Evolutionary conservation across 129 eudicot genomes (phyloP).

Genomic region (Mikania micrantha): DNA sequence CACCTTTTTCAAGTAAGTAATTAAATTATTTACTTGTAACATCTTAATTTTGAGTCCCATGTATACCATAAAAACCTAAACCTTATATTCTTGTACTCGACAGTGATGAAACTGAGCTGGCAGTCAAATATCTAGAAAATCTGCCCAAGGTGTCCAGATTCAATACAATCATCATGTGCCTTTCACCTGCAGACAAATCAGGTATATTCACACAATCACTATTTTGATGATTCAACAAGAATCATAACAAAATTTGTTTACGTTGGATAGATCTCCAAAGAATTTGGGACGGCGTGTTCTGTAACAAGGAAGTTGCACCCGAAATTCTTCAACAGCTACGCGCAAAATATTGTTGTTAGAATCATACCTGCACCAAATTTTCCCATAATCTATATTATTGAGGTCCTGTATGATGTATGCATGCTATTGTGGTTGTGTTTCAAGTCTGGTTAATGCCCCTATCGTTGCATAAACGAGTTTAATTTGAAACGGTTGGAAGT

Average conservation of each 20-base stretch:
- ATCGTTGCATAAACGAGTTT: background rate
- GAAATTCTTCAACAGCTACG: constrained; percentile 47
- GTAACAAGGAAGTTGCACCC: constrained; percentile 35
- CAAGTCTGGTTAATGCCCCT: background rate
- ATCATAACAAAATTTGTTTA: background rate
- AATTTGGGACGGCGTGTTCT: constrained; percentile 63
- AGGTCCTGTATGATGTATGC: background rate
- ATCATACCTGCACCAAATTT: background rate
- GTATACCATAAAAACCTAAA: background rate
- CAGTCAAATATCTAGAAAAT: constrained; percentile 61
- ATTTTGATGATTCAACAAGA: background rate
- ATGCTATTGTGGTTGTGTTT: background rate
- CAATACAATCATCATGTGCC: constrained; percentile 80
- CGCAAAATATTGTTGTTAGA: constrained; percentile 41
- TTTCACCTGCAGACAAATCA: constrained; percentile 60
- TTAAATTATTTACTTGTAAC: background rate
- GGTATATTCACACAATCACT: constrained; percentile 16
- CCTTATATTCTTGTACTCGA: constrained; percentile 10
- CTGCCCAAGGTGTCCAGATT: constrained; percentile 73
- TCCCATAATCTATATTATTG: background rate
- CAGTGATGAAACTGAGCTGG: constrained; percentile 71
- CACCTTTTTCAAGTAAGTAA: constrained; percentile 62
- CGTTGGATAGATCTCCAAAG: constrained; percentile 53
- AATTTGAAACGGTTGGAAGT: background rate
- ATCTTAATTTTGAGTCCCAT: background rate